Evolutionary conservation across 2,329 filamentous ascomycete species (phyloP), one percentile per base, ranked within the genome.

Genomic region (Graphiopsis chlorocephala): DNA sequence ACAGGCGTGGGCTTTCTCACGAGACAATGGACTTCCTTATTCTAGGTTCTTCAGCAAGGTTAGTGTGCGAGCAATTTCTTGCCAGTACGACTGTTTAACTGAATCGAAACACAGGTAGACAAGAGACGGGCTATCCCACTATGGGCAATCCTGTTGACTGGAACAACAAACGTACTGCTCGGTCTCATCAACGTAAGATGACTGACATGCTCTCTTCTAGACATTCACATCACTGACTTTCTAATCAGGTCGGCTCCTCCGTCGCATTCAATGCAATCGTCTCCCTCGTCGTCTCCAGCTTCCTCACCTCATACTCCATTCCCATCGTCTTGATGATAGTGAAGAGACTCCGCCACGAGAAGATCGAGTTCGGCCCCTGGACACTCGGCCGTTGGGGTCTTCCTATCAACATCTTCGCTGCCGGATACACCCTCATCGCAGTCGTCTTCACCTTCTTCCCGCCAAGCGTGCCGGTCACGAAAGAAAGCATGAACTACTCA

Each of bases 1-100:
- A 52, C 71, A 76, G 66, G 64, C 76, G 20, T 72, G 72, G 65
- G 72, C 75, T 15, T 79, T 78, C 61, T 75, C 77, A 2, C 72
- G 76, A 31, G 77, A 79, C 60, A 66, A 47, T 10, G 66, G 64
- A 15, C 42, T 67, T 15, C 66, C 66, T 31, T 28, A 50, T 60
- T 70, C 72, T 11, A 15, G 55, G 2, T 63, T 23, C 20, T 29
- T 71, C 23, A 42, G 64, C 38, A 61, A 67, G 23, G 67, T 71
- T 23, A 45, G 38, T 45, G 0, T 4, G n/a, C 4, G 7, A 20
- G 6, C 7, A 6, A 6, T 6, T 17, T 8, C 17, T 15, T 1
- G 6, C 3, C 14, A 15, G 33, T 35, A 35, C 14, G 33, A 35
- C 4, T 4, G 6, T 3, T 3, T 35, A 4, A 8, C 33, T 35